A percentile compares a stretch with the other conserved stretches of the same genome.
Evolutionary conservation across 495 filamentous ascomycete genomes (phyloP).

Genomic region (Cudoniella acicularis): DNA sequence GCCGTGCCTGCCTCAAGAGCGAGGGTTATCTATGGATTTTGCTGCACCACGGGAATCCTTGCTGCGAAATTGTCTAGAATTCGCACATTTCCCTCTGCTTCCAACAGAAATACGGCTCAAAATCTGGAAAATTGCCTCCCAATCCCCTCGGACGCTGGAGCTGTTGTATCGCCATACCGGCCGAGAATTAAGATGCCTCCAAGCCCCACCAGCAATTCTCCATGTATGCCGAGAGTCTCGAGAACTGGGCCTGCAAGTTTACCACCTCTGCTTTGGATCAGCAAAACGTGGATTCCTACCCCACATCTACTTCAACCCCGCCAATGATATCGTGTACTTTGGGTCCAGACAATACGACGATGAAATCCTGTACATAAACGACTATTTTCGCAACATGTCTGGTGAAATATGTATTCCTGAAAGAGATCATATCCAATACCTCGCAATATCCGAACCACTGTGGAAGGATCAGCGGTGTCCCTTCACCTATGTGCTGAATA

Average conservation of each 20-base stretch:
- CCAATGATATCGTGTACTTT: constrained; percentile 10
- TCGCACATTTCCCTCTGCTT: constrained; percentile 3
- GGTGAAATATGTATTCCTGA: not conserved
- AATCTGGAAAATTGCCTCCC: constrained; percentile 2
- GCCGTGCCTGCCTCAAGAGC: no score
- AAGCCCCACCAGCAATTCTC: not conserved
- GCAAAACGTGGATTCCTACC: not conserved
- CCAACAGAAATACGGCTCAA: constrained; percentile 13
- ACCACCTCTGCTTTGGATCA: constrained; percentile 6
- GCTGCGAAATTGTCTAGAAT: not conserved
- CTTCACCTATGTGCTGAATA: not conserved
- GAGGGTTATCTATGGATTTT: no score
- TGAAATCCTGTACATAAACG: not conserved
- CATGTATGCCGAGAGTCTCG: constrained; percentile 2
- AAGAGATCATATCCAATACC: constrained; percentile 3
- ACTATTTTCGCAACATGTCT: not conserved
- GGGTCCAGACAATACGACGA: constrained; percentile 3
- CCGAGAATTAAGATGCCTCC: constrained; percentile 1
- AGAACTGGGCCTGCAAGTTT: not conserved
- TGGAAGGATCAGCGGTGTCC: not conserved
- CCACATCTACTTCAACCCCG: constrained; percentile 6
- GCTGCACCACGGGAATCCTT: no score
- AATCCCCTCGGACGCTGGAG: not conserved
- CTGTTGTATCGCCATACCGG: constrained; percentile 1
- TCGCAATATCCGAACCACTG: constrained; percentile 9